phyloP scores from a whole-genome alignment of 1,284 basidiomycete genomes.

The Fomitopsis schrenkii region DNA sequence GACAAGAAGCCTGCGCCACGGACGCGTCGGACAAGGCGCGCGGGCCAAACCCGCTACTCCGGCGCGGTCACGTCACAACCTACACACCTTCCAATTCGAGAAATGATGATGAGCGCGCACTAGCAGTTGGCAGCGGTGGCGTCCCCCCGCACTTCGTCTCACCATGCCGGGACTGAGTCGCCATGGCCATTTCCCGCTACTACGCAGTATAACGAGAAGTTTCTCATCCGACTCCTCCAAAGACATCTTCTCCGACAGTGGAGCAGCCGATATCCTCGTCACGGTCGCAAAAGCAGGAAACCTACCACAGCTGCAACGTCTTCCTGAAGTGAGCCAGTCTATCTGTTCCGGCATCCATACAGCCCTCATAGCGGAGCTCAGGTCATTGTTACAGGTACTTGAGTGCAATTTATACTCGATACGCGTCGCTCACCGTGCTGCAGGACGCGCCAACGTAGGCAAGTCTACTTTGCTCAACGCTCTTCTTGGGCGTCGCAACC shows the following conservation, averaged over 20 bases:
- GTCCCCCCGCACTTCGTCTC: not conserved
- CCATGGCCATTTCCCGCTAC: not conserved
- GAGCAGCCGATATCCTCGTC: not conserved
- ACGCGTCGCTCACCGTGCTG: not conserved
- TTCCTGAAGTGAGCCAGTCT: not conserved
- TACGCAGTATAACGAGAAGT: not conserved
- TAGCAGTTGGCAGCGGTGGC: not conserved
- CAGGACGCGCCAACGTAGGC: conserved; percentile 59
- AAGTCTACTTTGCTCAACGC: conserved; percentile 73
- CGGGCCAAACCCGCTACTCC: not conserved
- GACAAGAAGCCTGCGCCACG: not conserved
- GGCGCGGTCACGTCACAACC: not conserved
- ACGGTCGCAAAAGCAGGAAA: not conserved
- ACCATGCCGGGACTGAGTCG: not conserved
- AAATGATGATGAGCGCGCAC: not conserved
- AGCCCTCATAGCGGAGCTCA: not conserved
- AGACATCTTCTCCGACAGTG: not conserved
- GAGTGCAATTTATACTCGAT: not conserved
- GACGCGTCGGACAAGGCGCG: not conserved
- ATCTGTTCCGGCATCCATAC: not conserved
- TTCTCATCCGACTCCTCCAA: not conserved
- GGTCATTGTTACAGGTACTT: not conserved
- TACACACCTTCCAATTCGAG: not conserved
- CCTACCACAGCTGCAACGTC: not conserved
- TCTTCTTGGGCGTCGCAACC: conserved; percentile 50